Base-by-base conservation (phyloP, 139 green algal genomes). In the Closterium sp. region DNA sequence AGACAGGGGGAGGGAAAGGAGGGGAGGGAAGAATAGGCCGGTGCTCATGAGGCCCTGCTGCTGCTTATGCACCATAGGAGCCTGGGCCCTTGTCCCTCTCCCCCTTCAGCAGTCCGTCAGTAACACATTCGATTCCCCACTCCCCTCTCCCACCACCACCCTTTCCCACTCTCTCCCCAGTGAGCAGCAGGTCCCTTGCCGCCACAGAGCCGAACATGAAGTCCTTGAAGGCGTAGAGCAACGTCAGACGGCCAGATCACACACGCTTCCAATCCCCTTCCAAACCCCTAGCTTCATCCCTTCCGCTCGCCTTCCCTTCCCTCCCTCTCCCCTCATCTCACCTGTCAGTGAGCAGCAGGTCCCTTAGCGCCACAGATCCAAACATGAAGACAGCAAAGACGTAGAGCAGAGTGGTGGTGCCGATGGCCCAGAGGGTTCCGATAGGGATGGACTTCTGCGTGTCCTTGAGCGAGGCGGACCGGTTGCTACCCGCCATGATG, bases 401-500 rank as follows among this genome's bases (percentile, higher is more conserved):
- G 34, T 95, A 95, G 8, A 95, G 83, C 30, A 90, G 34, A 2
- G 93, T 94, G 35, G 91, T 93, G 33, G 88, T 93, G 25, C 69
- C 30, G 21, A 91, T 90, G 21, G 93, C 93, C 16, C 55, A 34
- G 0, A 95, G 84, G 0, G 93, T 95, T 3, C 93, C 93, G 0
- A 88, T 69, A 16, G 93, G 93, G 16, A 95, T 95, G 64, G 93
- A 94, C 10, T 76, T 88, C 91, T 94, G 92, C 0, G 92, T 92
- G 64, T 94, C 91, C 81, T 89, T 92, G n/a, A 94, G 91, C 33
- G 43, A 91, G 5, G 92, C 91, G 21, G 92, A 94, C 32, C 92
- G 91, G 34, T 94, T 94, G 33, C 85, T 93, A 21, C 92, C 92
- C 21, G 92, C 92, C 92, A 94, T 94, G 86, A 94, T 94, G 32